phyloP scores from a whole-genome alignment of 192 early-diverging fungal genomes.

The Thoreauomyces humboldtii region DNA sequence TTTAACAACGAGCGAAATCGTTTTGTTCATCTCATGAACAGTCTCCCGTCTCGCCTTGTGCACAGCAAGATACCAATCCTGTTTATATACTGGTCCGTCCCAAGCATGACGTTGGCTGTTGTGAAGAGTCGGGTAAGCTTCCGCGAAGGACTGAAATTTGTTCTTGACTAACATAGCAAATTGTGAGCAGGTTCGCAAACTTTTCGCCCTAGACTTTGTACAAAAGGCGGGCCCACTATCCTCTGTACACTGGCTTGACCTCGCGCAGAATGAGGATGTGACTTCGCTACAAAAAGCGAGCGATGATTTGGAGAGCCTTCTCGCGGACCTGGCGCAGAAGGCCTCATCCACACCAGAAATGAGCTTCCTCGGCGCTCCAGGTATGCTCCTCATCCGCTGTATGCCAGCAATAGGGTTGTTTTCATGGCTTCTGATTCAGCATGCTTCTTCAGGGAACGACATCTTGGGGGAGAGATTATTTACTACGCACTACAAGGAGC shows the following conservation, averaged over 20 bases:
- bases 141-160: neutral
- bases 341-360: slow-evolving; percentile 1
- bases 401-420: neutral
- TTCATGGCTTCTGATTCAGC: neutral
- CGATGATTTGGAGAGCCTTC: neutral
- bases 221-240: neutral
- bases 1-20: slow-evolving; percentile 11
- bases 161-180: neutral
- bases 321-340: neutral
- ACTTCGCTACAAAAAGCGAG: neutral
- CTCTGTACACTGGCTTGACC: slow-evolving; percentile 2
- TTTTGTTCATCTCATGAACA: slow-evolving; percentile 19
- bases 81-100: slow-evolving; percentile 7
- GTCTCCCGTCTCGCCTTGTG: neutral
- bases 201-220: slow-evolving; percentile 6
- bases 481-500: neutral
- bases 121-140: slow-evolving; percentile 4
- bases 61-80: neutral
- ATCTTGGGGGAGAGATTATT: neutral
- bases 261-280: neutral
- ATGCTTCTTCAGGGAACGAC: slow-evolving; percentile 1
- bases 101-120: neutral
- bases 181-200: neutral
- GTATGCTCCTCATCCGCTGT: slow-evolving; percentile 1
- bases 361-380: neutral